A percentile compares a stretch with the other conserved stretches of the same genome.
phyloP scores from a whole-genome alignment of 805 yeast species.

The Sugiyamaella americana region DNA sequence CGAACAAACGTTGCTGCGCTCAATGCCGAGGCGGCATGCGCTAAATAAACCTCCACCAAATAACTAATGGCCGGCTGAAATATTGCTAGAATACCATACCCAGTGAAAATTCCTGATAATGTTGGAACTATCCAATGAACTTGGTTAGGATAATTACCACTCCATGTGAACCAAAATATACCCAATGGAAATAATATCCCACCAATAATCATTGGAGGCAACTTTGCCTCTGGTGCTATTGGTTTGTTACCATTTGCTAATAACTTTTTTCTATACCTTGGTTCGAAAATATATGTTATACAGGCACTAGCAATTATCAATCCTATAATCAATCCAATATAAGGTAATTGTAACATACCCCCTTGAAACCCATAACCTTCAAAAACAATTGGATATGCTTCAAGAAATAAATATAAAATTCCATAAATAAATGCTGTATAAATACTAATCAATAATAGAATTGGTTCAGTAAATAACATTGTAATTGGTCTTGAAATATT shows the following conservation, averaged over 20 bases:
- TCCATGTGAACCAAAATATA: slow-evolving; percentile 81
- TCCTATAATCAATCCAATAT: slow-evolving; percentile 68
- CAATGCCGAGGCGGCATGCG: slow-evolving; percentile 71
- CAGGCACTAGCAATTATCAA: slow-evolving; percentile 52
- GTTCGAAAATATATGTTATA: slow-evolving; percentile 48
- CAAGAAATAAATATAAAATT: slow-evolving; percentile 61
- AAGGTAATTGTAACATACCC: slow-evolving; percentile 72
- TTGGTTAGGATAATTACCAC: slow-evolving; percentile 63
- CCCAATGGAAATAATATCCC: slow-evolving; percentile 69
- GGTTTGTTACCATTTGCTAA: slow-evolving; percentile 47
- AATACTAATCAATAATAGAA: slow-evolving; percentile 54
- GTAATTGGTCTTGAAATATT: slow-evolving; percentile 59
- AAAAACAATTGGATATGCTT: slow-evolving; percentile 71
- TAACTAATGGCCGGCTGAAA: slow-evolving; percentile 67
- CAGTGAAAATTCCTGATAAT: slow-evolving; percentile 55
- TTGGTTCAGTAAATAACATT: slow-evolving; percentile 66
- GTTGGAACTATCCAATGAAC: slow-evolving; percentile 80
- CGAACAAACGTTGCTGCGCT: slow-evolving; percentile 69
- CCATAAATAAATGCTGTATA: slow-evolving; percentile 78
- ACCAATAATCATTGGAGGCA: slow-evolving; percentile 69
- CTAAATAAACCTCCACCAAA: slow-evolving; percentile 61
- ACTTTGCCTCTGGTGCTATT: slow-evolving; percentile 69
- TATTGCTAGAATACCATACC: slow-evolving; percentile 60
- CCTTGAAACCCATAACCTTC: slow-evolving; percentile 50
- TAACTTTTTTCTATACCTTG: slow-evolving; percentile 43